phyloP scores from a whole-genome alignment of 495 filamentous ascomycete genomes.

The Trichoderma gamsii region DNA sequence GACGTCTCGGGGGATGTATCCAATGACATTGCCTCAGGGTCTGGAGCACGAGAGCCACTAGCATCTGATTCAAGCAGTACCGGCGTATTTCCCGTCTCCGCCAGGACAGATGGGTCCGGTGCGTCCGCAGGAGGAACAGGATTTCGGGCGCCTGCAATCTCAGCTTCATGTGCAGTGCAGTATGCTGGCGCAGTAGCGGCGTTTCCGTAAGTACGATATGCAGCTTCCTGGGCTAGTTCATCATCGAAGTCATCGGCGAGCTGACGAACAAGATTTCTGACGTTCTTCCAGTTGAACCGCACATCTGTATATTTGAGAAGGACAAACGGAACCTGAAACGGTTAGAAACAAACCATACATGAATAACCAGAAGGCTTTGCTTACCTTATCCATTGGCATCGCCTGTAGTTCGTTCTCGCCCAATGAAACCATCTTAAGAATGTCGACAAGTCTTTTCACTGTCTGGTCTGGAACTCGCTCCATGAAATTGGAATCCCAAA shows the following conservation, averaged over 20 bases:
- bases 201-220: conserved; percentile 74
- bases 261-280: conserved; percentile 38
- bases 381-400: conserved; percentile 47
- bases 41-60: conserved; percentile 13
- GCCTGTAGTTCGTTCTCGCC: conserved; percentile 68
- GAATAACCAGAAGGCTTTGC: background rate
- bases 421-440: conserved; percentile 71
- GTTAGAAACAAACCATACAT: conserved; percentile 31
- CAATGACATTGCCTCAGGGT: conserved; percentile 27
- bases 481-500: conserved; percentile 78
- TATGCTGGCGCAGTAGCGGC: conserved; percentile 60
- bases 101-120: conserved; percentile 16
- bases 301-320: conserved; percentile 24
- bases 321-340: conserved; percentile 17
- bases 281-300: conserved; percentile 29
- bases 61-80: background rate
- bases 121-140: conserved; percentile 60
- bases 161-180: conserved; percentile 51
- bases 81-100: background rate
- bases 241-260: conserved; percentile 46
- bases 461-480: conserved; percentile 71
- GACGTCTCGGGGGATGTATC: conserved; percentile 21
- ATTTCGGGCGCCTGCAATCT: conserved; percentile 43
- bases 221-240: conserved; percentile 65
- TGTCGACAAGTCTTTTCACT: conserved; percentile 74